Conservation (phyloP, 2,329 filamentous ascomycete species). For the Fusarium marasasianum region DNA sequence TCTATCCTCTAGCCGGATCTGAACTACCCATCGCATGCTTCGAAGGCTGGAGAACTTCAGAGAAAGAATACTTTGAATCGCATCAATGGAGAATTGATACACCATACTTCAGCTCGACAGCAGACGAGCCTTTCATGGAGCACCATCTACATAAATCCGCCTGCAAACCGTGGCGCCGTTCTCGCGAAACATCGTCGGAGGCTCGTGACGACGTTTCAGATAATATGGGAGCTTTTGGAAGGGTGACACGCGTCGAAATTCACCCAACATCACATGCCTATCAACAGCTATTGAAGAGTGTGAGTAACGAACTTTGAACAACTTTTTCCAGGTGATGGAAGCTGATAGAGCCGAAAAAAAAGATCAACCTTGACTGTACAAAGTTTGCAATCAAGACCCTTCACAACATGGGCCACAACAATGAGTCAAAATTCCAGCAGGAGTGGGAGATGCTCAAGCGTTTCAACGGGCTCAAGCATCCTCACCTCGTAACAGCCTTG, state of each 20-base stretch:
- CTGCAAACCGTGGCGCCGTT: neutral
- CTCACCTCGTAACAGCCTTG: neutral
- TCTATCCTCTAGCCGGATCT: neutral
- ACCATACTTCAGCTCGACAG: neutral
- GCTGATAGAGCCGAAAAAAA: neutral
- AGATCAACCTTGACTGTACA: neutral
- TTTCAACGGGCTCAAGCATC: neutral
- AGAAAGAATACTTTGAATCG: neutral
- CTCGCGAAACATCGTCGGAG: neutral
- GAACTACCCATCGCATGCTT: neutral
- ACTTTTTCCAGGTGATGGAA: rapidly evolving
- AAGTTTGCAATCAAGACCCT: neutral
- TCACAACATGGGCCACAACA: neutral
- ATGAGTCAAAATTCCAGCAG: neutral
- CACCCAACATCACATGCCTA: neutral
- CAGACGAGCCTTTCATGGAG: neutral
- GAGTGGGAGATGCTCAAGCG: neutral
- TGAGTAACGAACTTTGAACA: neutral
- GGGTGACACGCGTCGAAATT: neutral
- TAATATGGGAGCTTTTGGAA: neutral
- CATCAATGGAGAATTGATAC: neutral
- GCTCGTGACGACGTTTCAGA: neutral
- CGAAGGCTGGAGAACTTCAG: neutral
- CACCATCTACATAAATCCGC: neutral
- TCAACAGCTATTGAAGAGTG: neutral